Conservation (phyloP, 2,329 filamentous ascomycete genomes). For the Akanthomyces muscarius region DNA sequence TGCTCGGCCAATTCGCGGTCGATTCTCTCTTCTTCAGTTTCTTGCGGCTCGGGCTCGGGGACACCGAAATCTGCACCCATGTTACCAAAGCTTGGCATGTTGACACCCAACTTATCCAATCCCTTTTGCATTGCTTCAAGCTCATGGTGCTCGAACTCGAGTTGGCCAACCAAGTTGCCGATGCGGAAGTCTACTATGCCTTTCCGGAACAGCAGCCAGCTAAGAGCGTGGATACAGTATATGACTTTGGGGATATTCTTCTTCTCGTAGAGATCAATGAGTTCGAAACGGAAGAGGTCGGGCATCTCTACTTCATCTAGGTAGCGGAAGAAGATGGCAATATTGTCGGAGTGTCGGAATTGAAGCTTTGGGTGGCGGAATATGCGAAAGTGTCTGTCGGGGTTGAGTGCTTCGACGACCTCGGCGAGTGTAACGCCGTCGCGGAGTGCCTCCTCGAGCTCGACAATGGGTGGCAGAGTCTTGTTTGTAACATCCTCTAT, state of each 20-base stretch:
- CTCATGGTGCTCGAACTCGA: conserved; percentile 97
- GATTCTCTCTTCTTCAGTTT: conserved; percentile 86
- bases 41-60: conserved; percentile 69
- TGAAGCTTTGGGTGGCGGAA: conserved; percentile 83
- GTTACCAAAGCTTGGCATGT: conserved; percentile 95
- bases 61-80: conserved; percentile 96
- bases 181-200: conserved; percentile 95
- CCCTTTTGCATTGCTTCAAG: conserved; percentile 96
- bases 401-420: conserved; percentile 83
- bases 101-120: conserved; percentile 88
- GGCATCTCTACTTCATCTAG: conserved; percentile 88
- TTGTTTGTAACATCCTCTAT: conserved; percentile 87
- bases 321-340: conserved; percentile 92
- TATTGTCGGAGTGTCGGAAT: conserved; percentile 96
- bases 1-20: conserved; percentile 77
- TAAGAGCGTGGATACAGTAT: conserved; percentile 95
- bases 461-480: conserved; percentile 84
- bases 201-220: conserved; percentile 94
- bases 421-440: conserved; percentile 94
- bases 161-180: conserved; percentile 90
- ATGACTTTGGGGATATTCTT: conserved; percentile 99
- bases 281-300: conserved; percentile 92
- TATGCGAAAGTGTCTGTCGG: conserved; percentile 71
- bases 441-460: conserved; percentile 86
- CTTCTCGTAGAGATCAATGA: conserved; percentile 98